Base-by-base conservation (phyloP, 2,329 filamentous ascomycete genomes). In the Zymoseptoria ardabiliae region DNA sequence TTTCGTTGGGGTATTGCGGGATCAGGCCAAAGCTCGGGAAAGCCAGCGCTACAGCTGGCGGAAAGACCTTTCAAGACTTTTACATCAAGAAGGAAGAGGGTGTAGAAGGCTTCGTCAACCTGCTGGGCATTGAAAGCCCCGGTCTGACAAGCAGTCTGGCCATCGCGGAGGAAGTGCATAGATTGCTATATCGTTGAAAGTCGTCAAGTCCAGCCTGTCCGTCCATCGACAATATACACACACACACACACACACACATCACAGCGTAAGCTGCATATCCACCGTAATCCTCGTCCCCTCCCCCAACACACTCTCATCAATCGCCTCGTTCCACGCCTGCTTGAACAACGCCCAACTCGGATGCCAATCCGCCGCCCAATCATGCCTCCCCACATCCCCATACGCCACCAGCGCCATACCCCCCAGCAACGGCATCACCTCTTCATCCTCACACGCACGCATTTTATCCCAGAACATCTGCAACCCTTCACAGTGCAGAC, bases 51-150 rank as follows among this genome's bases (percentile, higher is more conserved):
- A 77, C 76, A n/a, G 83, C 82, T 20, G 77, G 76, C 5, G 78
- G 78, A 8, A 82, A 83, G 63, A 86, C 83, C 0, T 96, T 96
- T 70, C 81, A 88, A 62, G 94, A 99, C 73, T 97, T 99, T 71
- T 79, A 90, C 17, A 87, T 99, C 52, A 75, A 81, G 61, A 84
- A 82, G 66, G 92, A 96, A 74, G 82, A 90, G 1, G 91, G 89
- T 0, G 91, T 84, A 68, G 76, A 82, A 1, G 92, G 90, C 8
- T 97, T 93, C 82, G 82, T 97, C 8, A 97, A 97, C 77, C 72
- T 97, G 65, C 71, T 97, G 67, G 93, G 91, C 0, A 97, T 97
- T 66, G 93, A 97, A 78, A 96, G 90, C 74, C 93, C 93, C 0
- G 93, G 93, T 4, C 76, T 97, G 73, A 97, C 93, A 53, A 94